These are phyloP conservation scores for Neurospora africana DNA, from an alignment of 495 filamentous ascomycete genomes.

Conservation along the genomic window DNA sequence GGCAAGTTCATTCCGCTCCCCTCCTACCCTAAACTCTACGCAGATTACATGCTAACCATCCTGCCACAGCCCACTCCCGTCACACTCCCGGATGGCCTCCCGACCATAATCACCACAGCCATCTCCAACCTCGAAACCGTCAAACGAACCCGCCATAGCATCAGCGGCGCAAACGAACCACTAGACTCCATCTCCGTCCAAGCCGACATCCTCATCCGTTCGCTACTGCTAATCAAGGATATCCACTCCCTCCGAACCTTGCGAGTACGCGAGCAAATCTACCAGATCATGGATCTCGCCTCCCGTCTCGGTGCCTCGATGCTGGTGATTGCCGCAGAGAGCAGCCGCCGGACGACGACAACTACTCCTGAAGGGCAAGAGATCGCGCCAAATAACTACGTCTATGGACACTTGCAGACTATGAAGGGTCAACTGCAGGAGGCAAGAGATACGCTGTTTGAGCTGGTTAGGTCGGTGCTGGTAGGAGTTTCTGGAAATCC, in stretches of 20 bases:
- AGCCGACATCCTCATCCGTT: constrained; percentile 2
- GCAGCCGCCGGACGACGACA: neutral
- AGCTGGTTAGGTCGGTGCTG: neutral
- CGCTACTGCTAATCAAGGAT: neutral
- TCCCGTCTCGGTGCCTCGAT: neutral
- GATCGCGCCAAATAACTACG: neutral
- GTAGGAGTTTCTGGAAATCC: constrained; percentile 4
- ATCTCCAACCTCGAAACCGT: constrained; percentile 1
- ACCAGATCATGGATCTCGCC: constrained; percentile 1
- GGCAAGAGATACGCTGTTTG: neutral
- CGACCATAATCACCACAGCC: constrained; percentile 2
- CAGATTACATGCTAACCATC: neutral
- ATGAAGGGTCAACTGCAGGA: constrained; percentile 2
- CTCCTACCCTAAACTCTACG: neutral
- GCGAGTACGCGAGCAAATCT: neutral
- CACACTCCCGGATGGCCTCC: constrained; percentile 3
- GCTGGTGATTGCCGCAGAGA: constrained; percentile 12
- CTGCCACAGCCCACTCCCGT: neutral
- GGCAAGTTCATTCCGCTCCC: neutral
- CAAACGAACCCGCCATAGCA: constrained; percentile 3
- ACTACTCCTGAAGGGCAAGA: neutral
- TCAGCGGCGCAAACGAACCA: constrained; percentile 3
- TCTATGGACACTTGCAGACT: constrained; percentile 3
- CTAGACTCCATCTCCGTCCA: constrained; percentile 4
- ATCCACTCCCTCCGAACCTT: constrained; percentile 1